phyloP scores from a whole-genome alignment of 2,329 filamentous ascomycete species.

The Pyrenophora teres region DNA sequence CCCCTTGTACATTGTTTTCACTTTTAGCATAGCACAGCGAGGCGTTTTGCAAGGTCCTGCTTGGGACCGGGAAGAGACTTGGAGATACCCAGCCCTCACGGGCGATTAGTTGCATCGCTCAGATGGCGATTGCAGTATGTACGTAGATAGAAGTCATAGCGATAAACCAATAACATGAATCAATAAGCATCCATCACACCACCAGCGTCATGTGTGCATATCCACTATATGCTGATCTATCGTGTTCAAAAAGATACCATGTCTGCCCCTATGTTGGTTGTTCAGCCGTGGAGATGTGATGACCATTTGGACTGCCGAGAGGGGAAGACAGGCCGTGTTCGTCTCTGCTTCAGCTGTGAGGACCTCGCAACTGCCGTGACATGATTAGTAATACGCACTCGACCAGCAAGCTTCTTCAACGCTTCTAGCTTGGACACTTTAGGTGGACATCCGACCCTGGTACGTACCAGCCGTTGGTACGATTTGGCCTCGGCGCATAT shows the following conservation, averaged over 20 bases:
- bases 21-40: slow-evolving; percentile 35
- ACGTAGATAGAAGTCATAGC: slow-evolving; percentile 6
- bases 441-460: background rate
- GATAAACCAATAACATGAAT: slow-evolving; percentile 1
- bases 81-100: slow-evolving; percentile 39
- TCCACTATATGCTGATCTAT: too few relatives aligned
- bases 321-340: slow-evolving; percentile 1
- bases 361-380: slow-evolving; percentile 6
- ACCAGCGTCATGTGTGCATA: background rate
- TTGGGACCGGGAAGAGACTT: slow-evolving; percentile 15
- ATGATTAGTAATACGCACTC: background rate
- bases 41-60: slow-evolving; percentile 31
- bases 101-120: slow-evolving; percentile 30
- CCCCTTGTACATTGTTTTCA: slow-evolving; percentile 11
- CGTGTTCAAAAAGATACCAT: too few relatives aligned
- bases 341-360: background rate
- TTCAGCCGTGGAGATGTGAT: background rate
- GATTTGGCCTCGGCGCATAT: slow-evolving; percentile 13
- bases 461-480: background rate
- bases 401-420: slow-evolving; percentile 14
- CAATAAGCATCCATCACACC: background rate
- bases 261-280: background rate
- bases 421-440: slow-evolving; percentile 8
- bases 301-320: background rate
- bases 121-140: slow-evolving; percentile 25